Base-by-base conservation (phyloP, 306 rosid genomes). In the Lagenaria siceraria region DNA sequence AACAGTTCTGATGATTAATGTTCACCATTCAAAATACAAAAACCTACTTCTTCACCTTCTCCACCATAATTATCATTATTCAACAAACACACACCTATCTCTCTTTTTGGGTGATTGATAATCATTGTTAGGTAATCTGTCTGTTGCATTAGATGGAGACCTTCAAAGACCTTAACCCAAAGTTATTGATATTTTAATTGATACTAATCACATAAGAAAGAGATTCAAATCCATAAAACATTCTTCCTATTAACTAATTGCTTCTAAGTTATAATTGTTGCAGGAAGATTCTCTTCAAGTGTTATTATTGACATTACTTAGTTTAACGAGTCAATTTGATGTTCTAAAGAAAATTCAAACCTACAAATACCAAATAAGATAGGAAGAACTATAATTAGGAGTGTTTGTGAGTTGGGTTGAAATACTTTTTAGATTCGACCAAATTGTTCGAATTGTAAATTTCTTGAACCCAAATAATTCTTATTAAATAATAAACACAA, bases 51-150 rank as follows among this genome's bases (percentile, higher is more conserved):
- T 9, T 68, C 55, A 42, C 36, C 75, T 46, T 70, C 76, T 46
- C 36, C 76, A 46, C 19, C 76, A 70, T n/a, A n/a, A n/a, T 48
- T 68, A 68, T 68, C 52, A 70, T 24, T 46, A 48, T 70, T 43
- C 55, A 70, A 70, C 55, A 13, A 70, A 70, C 55, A 70, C 75
- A 69, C 55, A 70, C 76, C n/a, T 29, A 11, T 42, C 19, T 17
- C 27, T 14, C 19, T 24, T 68, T 68, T 42, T 42, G 54, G 54
- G 74, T 68, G 74, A 68, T 68, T 43, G 38, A 70, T 70, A 70
- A 70, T 70, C 76, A 70, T 70, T 70, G 76, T 70, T 46, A 43
- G 76, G 76, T 46, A 70, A 13, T 22, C 36, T 43, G 40, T 70
- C 76, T 14, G 25, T 42, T 14, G 3, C 55, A 24, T 14, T 21